Evolutionary conservation across 257 asterid species (phyloP).

Genomic region (Solanum virginianum): DNA sequence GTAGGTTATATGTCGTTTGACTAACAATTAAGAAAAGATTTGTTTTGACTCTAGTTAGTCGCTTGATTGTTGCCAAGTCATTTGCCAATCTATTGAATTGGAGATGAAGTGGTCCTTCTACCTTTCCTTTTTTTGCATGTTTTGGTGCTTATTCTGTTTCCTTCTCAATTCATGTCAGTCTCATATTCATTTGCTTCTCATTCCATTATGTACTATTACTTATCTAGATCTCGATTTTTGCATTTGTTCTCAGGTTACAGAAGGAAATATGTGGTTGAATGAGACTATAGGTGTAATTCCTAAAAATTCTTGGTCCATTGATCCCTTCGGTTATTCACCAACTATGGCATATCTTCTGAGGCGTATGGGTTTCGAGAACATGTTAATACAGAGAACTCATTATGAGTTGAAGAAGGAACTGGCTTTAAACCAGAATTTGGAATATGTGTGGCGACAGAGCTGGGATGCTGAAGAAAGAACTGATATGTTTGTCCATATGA

Average conservation of each 20-base stretch:
- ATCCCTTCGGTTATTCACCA: slow-evolving; percentile 97
- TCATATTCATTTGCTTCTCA: neutral
- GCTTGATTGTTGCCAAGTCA: neutral
- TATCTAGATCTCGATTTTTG: neutral
- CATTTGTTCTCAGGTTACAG: slow-evolving; percentile 52
- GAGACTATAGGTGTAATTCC: slow-evolving; percentile 94
- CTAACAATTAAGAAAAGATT: neutral
- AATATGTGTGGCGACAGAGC: slow-evolving; percentile 91
- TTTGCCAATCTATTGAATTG: neutral
- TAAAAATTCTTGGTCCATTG: slow-evolving; percentile 89
- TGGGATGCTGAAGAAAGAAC: slow-evolving; percentile 97
- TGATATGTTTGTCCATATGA: slow-evolving; percentile 98
- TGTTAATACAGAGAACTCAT: slow-evolving; percentile 98
- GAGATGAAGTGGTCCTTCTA: neutral
- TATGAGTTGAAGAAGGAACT: slow-evolving; percentile 94
- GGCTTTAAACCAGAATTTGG: slow-evolving; percentile 68
- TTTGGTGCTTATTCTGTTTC: neutral
- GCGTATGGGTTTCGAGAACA: slow-evolving; percentile 98
- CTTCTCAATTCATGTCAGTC: neutral
- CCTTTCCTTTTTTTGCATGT: neutral
- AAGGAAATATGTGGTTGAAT: slow-evolving; percentile 96
- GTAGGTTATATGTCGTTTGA: neutral
- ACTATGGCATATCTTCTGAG: slow-evolving; percentile 98
- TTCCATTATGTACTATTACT: neutral
- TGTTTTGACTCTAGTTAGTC: neutral